phyloP scores from a whole-genome alignment of 2,329 filamentous ascomycete genomes.

The Exserohilum rostratum region DNA sequence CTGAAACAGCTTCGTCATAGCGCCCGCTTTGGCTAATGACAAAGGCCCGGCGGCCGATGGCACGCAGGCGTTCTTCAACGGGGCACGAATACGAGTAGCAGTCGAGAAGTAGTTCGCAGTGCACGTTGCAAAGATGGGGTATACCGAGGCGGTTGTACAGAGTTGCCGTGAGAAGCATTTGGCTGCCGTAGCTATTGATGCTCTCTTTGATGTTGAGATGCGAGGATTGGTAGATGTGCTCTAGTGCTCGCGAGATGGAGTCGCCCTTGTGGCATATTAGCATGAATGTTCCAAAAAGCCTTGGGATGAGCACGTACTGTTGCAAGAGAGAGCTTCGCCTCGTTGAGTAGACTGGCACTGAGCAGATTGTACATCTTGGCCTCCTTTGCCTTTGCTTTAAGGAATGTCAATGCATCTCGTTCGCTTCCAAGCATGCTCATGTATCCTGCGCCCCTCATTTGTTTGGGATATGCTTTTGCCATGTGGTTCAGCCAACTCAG shows the following conservation, averaged over 20 bases:
- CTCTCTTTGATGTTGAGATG: conserved; percentile 81
- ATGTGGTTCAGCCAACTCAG: conserved; percentile 97
- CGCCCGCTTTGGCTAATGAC: conserved; percentile 69
- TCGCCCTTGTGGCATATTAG: conserved; percentile 56
- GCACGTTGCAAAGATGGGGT: conserved; percentile 62
- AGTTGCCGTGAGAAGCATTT: conserved; percentile 73
- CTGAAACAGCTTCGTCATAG: conserved; percentile 70
- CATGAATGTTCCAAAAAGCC: neutral
- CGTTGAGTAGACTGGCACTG: conserved; percentile 81
- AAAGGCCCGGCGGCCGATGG: conserved; percentile 73
- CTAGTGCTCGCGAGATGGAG: conserved; percentile 67
- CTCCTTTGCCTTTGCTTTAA: conserved; percentile 86
- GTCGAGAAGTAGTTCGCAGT: conserved; percentile 75
- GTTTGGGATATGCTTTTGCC: conserved; percentile 78
- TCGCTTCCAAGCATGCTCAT: conserved; percentile 77
- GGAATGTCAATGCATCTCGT: conserved; percentile 79
- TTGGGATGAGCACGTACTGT: conserved; percentile 62
- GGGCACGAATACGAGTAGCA: conserved; percentile 70
- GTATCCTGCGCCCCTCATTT: conserved; percentile 73
- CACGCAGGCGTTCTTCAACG: conserved; percentile 79
- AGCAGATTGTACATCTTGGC: conserved; percentile 83
- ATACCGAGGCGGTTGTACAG: conserved; percentile 77
- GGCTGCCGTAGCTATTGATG: conserved; percentile 74
- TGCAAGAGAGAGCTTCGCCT: conserved; percentile 79
- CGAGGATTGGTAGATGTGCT: conserved; percentile 80